A percentile compares a stretch with the other conserved stretches of the same genome.
phyloP scores from a whole-genome alignment of 352 stramenopile species.

The Pythium dissimile region DNA sequence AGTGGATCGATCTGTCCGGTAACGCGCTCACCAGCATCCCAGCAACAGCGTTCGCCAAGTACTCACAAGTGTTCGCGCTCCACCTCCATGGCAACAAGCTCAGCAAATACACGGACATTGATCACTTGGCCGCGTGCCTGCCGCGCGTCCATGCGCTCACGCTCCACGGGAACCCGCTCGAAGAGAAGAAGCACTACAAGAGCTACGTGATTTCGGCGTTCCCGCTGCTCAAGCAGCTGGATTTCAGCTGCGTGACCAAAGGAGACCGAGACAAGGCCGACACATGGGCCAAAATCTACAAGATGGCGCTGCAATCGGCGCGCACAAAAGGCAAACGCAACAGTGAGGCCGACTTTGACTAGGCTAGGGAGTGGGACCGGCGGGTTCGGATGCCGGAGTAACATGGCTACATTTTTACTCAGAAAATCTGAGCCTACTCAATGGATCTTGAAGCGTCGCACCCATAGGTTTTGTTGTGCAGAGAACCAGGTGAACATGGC shows the following conservation, averaged over 20 bases:
- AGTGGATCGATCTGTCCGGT: slow-evolving; percentile 67
- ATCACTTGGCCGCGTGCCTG: slow-evolving; percentile 41
- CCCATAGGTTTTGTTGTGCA: no score
- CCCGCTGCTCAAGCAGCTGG: slow-evolving; percentile 59
- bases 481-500: no score
- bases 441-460: neutral
- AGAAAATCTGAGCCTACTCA: no score
- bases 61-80: slow-evolving; percentile 54
- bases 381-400: no score
- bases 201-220: slow-evolving; percentile 80
- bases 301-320: slow-evolving; percentile 28
- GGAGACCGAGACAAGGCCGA: slow-evolving; percentile 62
- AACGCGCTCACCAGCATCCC: slow-evolving; percentile 42
- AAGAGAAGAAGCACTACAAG: slow-evolving; percentile 85
- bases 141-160: slow-evolving; percentile 60
- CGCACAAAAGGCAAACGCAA: neutral
- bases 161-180: slow-evolving; percentile 79
- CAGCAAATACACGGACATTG: slow-evolving; percentile 56
- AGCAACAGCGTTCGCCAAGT: slow-evolving; percentile 36
- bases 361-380: no score
- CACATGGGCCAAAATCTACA: slow-evolving; percentile 71
- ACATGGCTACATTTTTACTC: neutral
- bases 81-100: slow-evolving; percentile 77
- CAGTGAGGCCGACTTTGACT: neutral
- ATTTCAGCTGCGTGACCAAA: slow-evolving; percentile 70